Evolutionary conservation across 495 filamentous ascomycete species (phyloP).

Genomic region (Trichocladium uniseriatum): DNA sequence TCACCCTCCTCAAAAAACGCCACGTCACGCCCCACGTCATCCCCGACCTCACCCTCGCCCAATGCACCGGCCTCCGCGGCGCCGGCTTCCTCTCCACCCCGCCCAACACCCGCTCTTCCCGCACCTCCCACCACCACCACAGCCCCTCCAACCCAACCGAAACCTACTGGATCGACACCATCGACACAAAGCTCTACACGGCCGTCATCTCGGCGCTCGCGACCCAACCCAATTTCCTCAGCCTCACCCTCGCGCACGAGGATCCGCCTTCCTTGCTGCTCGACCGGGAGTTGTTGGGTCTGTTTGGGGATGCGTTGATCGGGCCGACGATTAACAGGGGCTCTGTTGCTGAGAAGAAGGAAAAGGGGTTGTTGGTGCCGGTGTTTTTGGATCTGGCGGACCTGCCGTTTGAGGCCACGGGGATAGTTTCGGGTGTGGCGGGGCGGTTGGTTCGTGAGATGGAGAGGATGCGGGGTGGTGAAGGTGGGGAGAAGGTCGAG

Average conservation of each 20-base stretch:
- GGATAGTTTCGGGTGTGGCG: conserved; percentile 88
- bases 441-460: conserved; percentile 59
- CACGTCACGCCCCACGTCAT: conserved; percentile 67
- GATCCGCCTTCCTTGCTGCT: conserved; percentile 79
- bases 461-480: conserved; percentile 37
- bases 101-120: not conserved
- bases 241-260: conserved; percentile 72
- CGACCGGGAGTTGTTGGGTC: conserved; percentile 59
- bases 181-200: conserved; percentile 56
- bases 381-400: conserved; percentile 80
- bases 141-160: not conserved
- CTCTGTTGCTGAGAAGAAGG: too few relatives aligned
- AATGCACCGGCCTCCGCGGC: conserved; percentile 57
- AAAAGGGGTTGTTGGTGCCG: conserved; percentile 69
- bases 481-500: too few relatives aligned
- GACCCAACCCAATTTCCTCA: conserved; percentile 68
- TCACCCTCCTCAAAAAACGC: conserved; percentile 61
- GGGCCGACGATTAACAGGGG: conserved; percentile 53
- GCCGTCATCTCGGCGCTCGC: conserved; percentile 61
- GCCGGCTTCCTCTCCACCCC: not conserved
- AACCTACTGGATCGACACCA: conserved; percentile 37
- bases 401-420: conserved; percentile 79
- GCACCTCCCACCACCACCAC: conserved; percentile 19
- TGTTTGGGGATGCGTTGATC: conserved; percentile 61
- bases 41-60: conserved; percentile 58